Evolutionary conservation across 2,329 filamentous ascomycete species (phyloP).

Genomic region (Nemania serpens): DNA sequence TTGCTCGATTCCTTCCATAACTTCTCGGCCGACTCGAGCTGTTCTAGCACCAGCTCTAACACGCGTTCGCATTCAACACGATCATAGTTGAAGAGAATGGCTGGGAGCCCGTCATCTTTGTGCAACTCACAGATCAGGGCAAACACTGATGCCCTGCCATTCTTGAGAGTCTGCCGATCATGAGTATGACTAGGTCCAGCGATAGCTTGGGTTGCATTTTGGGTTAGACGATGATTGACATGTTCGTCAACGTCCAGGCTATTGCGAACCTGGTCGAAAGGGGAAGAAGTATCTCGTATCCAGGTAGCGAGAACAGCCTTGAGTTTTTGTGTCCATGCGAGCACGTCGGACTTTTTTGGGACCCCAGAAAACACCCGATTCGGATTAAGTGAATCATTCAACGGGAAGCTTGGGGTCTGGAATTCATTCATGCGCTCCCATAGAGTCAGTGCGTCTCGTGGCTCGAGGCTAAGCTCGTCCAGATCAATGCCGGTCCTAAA

Average conservation of each 20-base stretch:
- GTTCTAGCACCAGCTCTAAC: conserved; percentile 53
- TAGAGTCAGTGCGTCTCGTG: conserved; percentile 69
- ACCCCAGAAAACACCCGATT: conserved; percentile 54
- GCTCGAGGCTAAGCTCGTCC: conserved; percentile 70
- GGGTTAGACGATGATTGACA: neutral
- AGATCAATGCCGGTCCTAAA: conserved; percentile 62
- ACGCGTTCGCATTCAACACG: conserved; percentile 66
- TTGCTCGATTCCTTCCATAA: conserved; percentile 60
- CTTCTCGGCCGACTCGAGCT: conserved; percentile 59
- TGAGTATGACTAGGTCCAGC: neutral
- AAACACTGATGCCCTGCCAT: conserved; percentile 40
- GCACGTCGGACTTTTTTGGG: conserved; percentile 67
- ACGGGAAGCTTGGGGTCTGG: conserved; percentile 54
- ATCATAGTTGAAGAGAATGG: conserved; percentile 79
- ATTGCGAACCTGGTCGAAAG: conserved; percentile 50
- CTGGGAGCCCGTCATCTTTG: conserved; percentile 68
- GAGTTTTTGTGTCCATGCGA: conserved; percentile 66
- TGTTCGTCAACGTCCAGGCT: conserved; percentile 37
- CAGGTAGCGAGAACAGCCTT: conserved; percentile 63
- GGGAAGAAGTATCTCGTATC: conserved; percentile 58
- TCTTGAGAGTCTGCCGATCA: neutral
- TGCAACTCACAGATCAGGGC: conserved; percentile 64
- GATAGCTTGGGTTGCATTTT: neutral
- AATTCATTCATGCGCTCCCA: conserved; percentile 67
- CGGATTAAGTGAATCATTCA: conserved; percentile 54